These are phyloP conservation scores for Skeletonema tropicum DNA, from an alignment of 108 stramenopile species.

Conservation along the genomic window DNA sequence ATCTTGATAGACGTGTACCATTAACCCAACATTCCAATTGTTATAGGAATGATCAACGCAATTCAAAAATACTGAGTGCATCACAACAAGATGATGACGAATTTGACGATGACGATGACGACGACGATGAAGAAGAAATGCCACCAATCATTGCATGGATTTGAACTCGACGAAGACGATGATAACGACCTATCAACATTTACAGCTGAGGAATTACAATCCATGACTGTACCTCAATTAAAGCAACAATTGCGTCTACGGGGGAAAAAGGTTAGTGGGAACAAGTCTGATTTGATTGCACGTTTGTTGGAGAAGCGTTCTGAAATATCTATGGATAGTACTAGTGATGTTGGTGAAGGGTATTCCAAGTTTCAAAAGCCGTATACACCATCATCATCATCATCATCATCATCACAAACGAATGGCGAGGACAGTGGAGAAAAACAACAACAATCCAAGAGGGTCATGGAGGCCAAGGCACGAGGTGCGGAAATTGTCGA, in stretches of 20 bases:
- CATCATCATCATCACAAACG: slow-evolving; percentile 1
- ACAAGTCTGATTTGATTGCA: slow-evolving; percentile 68
- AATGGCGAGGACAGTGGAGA: slow-evolving; percentile 5
- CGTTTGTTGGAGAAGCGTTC: slow-evolving; percentile 52
- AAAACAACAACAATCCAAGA: slow-evolving; percentile 4
- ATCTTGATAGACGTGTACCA: no score
- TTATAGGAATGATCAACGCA: neutral
- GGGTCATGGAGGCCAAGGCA: slow-evolving; percentile 51
- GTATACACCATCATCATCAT: neutral
- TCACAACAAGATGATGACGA: neutral
- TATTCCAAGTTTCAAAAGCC: slow-evolving; percentile 31
- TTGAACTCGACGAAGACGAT: slow-evolving; percentile 39
- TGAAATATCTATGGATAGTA: neutral
- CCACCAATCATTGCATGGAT: slow-evolving; percentile 22
- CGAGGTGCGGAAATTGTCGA: slow-evolving; percentile 78
- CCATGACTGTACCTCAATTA: slow-evolving; percentile 70
- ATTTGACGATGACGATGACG: neutral
- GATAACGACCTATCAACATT: slow-evolving; percentile 12
- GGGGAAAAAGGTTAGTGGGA: slow-evolving; percentile 69
- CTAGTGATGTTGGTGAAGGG: neutral
- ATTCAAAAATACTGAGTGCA: no score
- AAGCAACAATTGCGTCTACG: slow-evolving; percentile 83
- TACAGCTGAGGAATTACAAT: slow-evolving; percentile 40
- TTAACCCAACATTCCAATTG: neutral
- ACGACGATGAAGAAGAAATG: slow-evolving; percentile 28